Evolutionary conservation across 768 basidiomycete species (phyloP).

Genomic region (Auricularia heimuer): DNA sequence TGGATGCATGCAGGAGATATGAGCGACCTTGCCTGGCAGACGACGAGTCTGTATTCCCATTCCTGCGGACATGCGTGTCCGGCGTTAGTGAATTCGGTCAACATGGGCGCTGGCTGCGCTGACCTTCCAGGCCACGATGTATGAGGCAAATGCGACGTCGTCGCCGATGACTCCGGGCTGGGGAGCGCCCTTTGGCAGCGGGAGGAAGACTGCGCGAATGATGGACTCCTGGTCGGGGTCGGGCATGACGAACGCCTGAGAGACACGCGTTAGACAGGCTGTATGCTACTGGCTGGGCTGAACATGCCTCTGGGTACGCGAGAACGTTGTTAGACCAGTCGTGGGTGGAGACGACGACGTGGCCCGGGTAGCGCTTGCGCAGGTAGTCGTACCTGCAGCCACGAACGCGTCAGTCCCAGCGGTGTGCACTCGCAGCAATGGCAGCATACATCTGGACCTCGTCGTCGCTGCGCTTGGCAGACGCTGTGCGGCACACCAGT

Average conservation of each 20-base stretch:
- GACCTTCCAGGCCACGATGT: conserved; percentile 51
- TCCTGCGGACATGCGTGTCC: conserved; percentile 24
- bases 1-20: neutral
- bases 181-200: conserved; percentile 28
- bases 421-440: neutral
- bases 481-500: conserved; percentile 26
- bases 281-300: neutral
- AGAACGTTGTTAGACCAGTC: conserved; percentile 36
- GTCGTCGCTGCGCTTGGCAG: conserved; percentile 39
- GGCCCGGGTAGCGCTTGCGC: conserved; percentile 48
- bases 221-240: conserved; percentile 28
- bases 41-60: conserved; percentile 47
- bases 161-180: conserved; percentile 47
- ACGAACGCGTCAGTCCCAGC: conserved; percentile 4
- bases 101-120: conserved; percentile 12
- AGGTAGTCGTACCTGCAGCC: conserved; percentile 19
- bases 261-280: neutral
- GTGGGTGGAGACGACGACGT: conserved; percentile 46
- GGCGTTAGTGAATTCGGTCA: conserved; percentile 6
- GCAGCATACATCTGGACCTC: conserved; percentile 35
- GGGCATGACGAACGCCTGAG: neutral
- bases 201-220: conserved; percentile 38
- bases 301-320: neutral
- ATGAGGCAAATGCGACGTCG: conserved; percentile 41
- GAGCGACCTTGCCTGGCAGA: conserved; percentile 32